Evolutionary conservation across 1,284 basidiomycete species (phyloP).

Genomic region (Gomphus sp.): DNA sequence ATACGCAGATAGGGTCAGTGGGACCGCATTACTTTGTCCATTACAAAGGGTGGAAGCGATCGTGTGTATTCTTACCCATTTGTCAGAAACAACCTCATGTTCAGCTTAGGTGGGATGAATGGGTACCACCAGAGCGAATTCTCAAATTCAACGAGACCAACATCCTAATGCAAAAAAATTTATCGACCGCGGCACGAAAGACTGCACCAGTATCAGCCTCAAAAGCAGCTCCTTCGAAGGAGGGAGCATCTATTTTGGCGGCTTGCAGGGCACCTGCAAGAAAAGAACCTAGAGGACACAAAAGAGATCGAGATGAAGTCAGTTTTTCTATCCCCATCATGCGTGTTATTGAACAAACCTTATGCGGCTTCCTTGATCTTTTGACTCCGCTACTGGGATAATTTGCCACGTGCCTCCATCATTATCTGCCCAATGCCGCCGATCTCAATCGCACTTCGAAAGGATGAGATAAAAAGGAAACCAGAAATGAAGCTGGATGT

Average conservation of each 20-base stretch:
- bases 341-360: background rate
- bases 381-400: background rate
- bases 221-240: slow-evolving; percentile 19
- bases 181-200: slow-evolving; percentile 29
- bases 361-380: background rate
- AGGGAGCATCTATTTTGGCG: slow-evolving; percentile 20
- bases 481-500: slow-evolving; percentile 89
- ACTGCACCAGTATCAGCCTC: slow-evolving; percentile 20
- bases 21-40: slow-evolving; percentile 93
- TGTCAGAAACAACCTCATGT: background rate
- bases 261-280: slow-evolving; percentile 28
- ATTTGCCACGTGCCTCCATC: background rate
- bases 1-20: slow-evolving; percentile 52
- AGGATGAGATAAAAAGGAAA: no score
- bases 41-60: slow-evolving; percentile 99
- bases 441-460: background rate
- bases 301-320: slow-evolving; percentile 18
- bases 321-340: background rate
- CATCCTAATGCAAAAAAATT: slow-evolving; percentile 67
- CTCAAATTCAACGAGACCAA: slow-evolving; percentile 86
- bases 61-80: slow-evolving; percentile 41
- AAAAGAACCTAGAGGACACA: slow-evolving; percentile 20
- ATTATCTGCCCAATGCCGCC: background rate
- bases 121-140: slow-evolving; percentile 80
- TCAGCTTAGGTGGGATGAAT: slow-evolving; percentile 89